Conservation (phyloP, 2,329 filamentous ascomycete genomes). For the Fusarium nurragi region DNA sequence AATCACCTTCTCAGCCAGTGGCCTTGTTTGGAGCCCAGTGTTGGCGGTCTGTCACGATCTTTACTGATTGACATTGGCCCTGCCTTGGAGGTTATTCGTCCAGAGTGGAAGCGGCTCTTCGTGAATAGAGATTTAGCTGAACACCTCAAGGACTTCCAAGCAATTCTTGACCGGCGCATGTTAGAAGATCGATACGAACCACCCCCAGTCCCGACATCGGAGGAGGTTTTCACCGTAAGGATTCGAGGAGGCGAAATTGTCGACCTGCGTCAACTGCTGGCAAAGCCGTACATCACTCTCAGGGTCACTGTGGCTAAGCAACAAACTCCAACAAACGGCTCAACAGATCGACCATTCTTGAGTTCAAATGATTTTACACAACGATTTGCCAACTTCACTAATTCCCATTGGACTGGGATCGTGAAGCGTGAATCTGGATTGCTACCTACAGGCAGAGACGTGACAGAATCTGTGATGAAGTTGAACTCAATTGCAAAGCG, state of each 20-base stretch:
- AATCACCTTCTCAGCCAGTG: conserved; percentile 40
- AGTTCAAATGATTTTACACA: conserved; percentile 9
- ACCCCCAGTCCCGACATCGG: conserved; percentile 11
- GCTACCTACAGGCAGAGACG: conserved; percentile 10
- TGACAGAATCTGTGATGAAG: conserved; percentile 5
- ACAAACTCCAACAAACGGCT: background rate
- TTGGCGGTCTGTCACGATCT: conserved; percentile 13
- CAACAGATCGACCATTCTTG: conserved; percentile 17
- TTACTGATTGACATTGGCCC: conserved; percentile 37
- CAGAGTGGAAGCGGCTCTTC: conserved; percentile 41
- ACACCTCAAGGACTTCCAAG: conserved; percentile 32
- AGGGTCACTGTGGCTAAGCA: background rate
- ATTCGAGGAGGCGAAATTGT: conserved; percentile 34
- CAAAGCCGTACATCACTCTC: conserved; percentile 23
- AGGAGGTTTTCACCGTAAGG: conserved; percentile 26
- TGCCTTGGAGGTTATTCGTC: conserved; percentile 37
- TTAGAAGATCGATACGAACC: conserved; percentile 28
- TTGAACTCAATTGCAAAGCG: conserved; percentile 18
- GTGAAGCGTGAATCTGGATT: background rate
- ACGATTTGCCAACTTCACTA: background rate
- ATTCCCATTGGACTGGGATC: background rate
- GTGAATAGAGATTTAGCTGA: conserved; percentile 36
- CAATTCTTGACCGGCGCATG: conserved; percentile 29
- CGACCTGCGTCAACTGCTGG: conserved; percentile 29
- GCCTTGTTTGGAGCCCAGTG: conserved; percentile 40